phyloP scores from a whole-genome alignment of 805 yeast genomes.

The Diddensiella caesifluorescens region DNA sequence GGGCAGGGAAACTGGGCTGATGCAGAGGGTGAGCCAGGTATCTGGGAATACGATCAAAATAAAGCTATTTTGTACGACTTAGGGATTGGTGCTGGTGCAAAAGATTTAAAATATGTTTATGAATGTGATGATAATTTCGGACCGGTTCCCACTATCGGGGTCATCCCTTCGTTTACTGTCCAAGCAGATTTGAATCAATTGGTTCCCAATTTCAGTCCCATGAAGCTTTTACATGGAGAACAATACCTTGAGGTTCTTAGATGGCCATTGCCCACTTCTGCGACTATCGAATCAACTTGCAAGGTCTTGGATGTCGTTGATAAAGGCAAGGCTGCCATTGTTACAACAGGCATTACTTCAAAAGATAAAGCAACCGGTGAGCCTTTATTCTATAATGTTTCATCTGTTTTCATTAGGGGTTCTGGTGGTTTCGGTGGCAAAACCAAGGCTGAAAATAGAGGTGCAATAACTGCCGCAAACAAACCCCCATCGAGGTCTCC shows the following conservation, averaged over 20 bases:
- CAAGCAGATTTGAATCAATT: conserved; percentile 41
- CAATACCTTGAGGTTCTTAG: conserved; percentile 75
- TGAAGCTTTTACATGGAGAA: conserved; percentile 90
- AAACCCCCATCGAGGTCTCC: conserved; percentile 59
- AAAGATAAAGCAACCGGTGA: conserved; percentile 65
- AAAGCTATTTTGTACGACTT: conserved; percentile 81
- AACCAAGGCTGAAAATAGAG: conserved; percentile 51
- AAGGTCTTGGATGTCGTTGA: conserved; percentile 70
- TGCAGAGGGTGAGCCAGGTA: conserved; percentile 42
- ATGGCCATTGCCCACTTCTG: conserved; percentile 75
- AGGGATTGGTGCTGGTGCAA: conserved; percentile 79
- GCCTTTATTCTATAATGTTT: conserved; percentile 69
- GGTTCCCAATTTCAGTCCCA: conserved; percentile 81
- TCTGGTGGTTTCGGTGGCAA: conserved; percentile 46
- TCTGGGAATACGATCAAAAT: conserved; percentile 56
- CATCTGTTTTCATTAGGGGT: conserved; percentile 79
- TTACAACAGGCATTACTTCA: conserved; percentile 66
- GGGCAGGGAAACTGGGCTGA: conserved; percentile 42
- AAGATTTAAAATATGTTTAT: conserved; percentile 71
- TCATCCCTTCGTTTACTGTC: conserved; percentile 71
- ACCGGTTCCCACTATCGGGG: conserved; percentile 85
- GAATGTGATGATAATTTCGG: conserved; percentile 76
- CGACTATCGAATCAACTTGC: conserved; percentile 53
- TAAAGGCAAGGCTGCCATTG: conserved; percentile 78
- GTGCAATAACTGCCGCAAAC: conserved; percentile 59